Base-by-base conservation (phyloP, 2,329 filamentous ascomycete species). In the Thielaviopsis populi region DNA sequence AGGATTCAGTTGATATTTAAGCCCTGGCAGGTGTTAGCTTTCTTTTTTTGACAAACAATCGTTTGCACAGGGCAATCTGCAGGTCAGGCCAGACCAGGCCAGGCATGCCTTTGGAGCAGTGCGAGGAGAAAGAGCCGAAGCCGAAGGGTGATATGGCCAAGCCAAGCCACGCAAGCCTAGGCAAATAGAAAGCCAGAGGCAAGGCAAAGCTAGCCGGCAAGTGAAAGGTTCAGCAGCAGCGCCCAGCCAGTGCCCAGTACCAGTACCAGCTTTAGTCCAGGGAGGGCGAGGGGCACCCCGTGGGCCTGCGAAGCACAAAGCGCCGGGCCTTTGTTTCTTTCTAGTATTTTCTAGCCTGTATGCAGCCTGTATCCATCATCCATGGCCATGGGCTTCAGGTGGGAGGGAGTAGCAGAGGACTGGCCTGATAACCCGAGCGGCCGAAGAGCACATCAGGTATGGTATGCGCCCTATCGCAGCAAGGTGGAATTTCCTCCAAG, bases 1-100 rank as follows among this genome's bases (percentile, higher is more conserved):
- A 56, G 53, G 53, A 37, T 56, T 3, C 53, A n/a, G 53, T 37
- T 56, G 27, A 56, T 56, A 56, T 56, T 56, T 56, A 56, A 56
- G 27, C 53, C 27, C 27, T 37, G 8, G 4, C 53, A 37, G 27
- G 8, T 10, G 8, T 4, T 4, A 4, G n/a, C 42, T 1, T 3
- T 15, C 3, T 46, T 8, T 46, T 46, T 19, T 46, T 46, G 10
- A 56, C 27, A 56, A 56, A 33, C 15, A 37, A 56, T 37, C 2
- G 10, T 17, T 22, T 24, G 24, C 11, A 27, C 30, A 37, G 30
- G 30, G 30, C 4, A 56, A 56, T 15, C 15, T 8, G 17, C 15
- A 37, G 6, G 33, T 8, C 33, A 46, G 4, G 1, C 33, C 33
- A 37, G 30, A 7, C 30, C 50, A 33, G 24, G 50, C 15, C 27